Evolutionary conservation across 2,329 filamentous ascomycete genomes (phyloP), one percentile per base, ranked within the genome.

Genomic region (Nannizzia gypsea): DNA sequence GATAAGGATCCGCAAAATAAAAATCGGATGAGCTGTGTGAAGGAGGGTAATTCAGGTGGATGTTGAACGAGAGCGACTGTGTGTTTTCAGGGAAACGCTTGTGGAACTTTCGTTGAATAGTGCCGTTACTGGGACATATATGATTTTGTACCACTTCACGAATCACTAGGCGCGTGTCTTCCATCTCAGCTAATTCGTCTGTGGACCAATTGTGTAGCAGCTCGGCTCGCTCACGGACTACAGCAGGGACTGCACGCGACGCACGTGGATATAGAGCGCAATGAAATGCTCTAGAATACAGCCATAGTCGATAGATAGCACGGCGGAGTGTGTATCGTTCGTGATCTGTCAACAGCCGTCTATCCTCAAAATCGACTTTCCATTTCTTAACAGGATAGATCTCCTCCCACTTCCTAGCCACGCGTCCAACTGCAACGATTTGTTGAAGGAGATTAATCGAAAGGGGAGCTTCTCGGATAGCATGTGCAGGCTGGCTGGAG

Each of bases 361-460:
- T 78, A 60, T 78, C 73, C 60, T 79, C 78, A 63, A 75, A 83
- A 64, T 83, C 77, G 60, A 73, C 67, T 65, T 82, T 83, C 83
- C 83, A 85, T 68, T 83, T 83, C 70, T 83, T 83, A 67, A 80
- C 76, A 0, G 81, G 81, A 65, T 84, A 85, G n/a, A 84, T 76
- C n/a, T 76, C 74, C 66, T 80, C 80, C 78, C 81, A 84, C 65
- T 78, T 78, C 66, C 77, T 76, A 3, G 82, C 83, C 1, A 83
- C 73, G 13, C 75, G 73, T 46, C 83, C 83, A 17, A 80, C 73
- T 48, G 75, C 72, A 24, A 83, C 71, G 48, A 83, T 73, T 64
- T 84, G 81, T 62, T 77, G 74, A 40, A 85, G 72, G 4, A 85
- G 71, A 1, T 81, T 75, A 57, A 80, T 71, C 0, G 81, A 83